Conservation (phyloP, 345 rosid genomes). For the Euphorbia pulcherrima region DNA sequence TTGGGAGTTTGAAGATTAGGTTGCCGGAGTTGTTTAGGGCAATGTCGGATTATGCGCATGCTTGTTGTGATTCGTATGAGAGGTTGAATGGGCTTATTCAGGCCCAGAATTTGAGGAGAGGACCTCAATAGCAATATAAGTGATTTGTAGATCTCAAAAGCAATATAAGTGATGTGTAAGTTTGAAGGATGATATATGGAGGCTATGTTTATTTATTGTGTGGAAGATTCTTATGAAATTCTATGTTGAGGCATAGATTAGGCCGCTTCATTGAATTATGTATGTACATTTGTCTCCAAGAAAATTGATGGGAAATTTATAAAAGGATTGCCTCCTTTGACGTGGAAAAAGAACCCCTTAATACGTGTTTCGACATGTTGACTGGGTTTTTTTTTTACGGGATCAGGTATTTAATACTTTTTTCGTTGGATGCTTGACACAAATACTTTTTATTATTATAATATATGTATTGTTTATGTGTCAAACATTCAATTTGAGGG, state of each 20-base stretch:
- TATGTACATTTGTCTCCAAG: background rate
- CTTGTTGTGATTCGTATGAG: slow-evolving; percentile 64
- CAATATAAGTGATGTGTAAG: background rate
- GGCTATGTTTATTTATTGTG: background rate
- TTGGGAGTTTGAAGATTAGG: slow-evolving; percentile 69
- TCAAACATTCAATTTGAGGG: too few relatives aligned
- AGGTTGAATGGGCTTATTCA: slow-evolving; percentile 46
- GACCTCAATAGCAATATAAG: slow-evolving; percentile 11
- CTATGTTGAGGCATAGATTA: background rate
- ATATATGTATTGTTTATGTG: too few relatives aligned
- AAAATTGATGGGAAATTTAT: too few relatives aligned
- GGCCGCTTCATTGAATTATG: background rate
- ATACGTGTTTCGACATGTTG: too few relatives aligned
- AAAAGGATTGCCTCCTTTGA: too few relatives aligned
- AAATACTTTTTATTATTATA: too few relatives aligned
- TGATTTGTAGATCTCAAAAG: slow-evolving; percentile 6
- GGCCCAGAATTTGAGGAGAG: slow-evolving; percentile 31
- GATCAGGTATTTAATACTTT: too few relatives aligned
- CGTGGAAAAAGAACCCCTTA: too few relatives aligned
- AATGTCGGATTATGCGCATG: slow-evolving; percentile 61
- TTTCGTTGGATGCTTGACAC: too few relatives aligned
- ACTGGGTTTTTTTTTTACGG: too few relatives aligned
- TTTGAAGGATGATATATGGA: background rate
- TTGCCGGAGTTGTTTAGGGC: slow-evolving; percentile 86
- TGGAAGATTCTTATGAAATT: background rate